phyloP scores from a whole-genome alignment of 1,284 basidiomycete genomes.

The Violaceomyces palustris region DNA sequence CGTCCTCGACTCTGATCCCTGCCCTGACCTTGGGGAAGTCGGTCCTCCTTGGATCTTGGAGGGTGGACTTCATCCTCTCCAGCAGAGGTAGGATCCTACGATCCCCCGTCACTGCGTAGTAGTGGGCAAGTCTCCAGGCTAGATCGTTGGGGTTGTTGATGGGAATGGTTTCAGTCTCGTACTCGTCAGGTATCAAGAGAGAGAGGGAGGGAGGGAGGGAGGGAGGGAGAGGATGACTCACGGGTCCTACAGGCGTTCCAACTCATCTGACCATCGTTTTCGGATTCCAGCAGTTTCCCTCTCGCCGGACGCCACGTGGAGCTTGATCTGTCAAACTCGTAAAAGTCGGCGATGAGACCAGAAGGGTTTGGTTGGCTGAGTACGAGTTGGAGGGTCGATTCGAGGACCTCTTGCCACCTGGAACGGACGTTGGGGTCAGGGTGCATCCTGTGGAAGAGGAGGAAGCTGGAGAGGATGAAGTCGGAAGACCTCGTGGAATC shows the following conservation, averaged over 20 bases:
- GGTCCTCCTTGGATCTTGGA: neutral
- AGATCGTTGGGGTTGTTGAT: no score
- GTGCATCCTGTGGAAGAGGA: constrained; percentile 30
- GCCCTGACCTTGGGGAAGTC: constrained; percentile 39
- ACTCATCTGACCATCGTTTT: constrained; percentile 37
- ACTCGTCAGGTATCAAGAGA: no score
- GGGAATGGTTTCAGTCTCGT: no score
- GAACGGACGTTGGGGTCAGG: constrained; percentile 10
- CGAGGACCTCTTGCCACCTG: constrained; percentile 33
- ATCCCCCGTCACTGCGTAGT: constrained; percentile 37
- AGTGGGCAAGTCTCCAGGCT: constrained; percentile 43
- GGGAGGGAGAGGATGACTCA: constrained; percentile 1
- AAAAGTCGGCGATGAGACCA: constrained; percentile 41
- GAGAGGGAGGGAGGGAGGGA: no score
- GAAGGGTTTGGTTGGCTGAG: no score
- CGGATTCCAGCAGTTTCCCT: constrained; percentile 34
- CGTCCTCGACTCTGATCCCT: constrained; percentile 18
- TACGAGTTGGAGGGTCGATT: constrained; percentile 23
- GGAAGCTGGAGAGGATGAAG: constrained; percentile 39
- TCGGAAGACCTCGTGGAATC: constrained; percentile 35
- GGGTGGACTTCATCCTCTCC: constrained; percentile 24
- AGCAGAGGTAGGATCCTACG: constrained; percentile 30
- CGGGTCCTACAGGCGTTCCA: constrained; percentile 48
- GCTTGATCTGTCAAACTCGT: constrained; percentile 7
- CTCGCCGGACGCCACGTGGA: constrained; percentile 17